Evolutionary conservation across 805 yeast species (phyloP).

Genomic region (Ogataea henricii): DNA sequence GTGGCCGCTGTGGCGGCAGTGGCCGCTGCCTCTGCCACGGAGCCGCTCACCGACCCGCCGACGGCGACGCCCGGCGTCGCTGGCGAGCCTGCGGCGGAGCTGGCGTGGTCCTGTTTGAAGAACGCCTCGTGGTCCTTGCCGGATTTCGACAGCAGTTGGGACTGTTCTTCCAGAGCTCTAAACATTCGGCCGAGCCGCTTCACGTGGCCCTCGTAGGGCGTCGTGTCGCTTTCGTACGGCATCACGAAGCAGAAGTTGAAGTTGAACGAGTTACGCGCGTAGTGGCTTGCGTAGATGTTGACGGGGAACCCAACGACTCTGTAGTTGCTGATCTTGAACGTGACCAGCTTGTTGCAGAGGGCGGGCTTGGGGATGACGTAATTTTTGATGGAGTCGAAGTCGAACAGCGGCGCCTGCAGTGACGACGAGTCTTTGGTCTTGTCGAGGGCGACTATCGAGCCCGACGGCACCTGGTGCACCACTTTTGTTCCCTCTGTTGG

Average conservation of each 20-base stretch:
- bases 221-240: constrained; percentile 74
- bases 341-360: constrained; percentile 77
- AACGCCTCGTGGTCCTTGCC: constrained; percentile 46
- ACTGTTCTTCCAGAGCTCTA: constrained; percentile 87
- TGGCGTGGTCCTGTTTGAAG: constrained; percentile 33
- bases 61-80: no score
- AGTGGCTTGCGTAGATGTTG: constrained; percentile 67
- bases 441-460: constrained; percentile 51
- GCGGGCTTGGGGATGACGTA: constrained; percentile 93
- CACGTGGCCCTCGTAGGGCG: constrained; percentile 85
- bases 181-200: constrained; percentile 86
- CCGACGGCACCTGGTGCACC: constrained; percentile 85
- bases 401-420: constrained; percentile 50
- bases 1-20: constrained; percentile 18
- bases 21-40: no score
- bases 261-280: constrained; percentile 88
- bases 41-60: no score
- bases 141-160: constrained; percentile 64
- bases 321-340: constrained; percentile 69
- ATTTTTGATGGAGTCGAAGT: constrained; percentile 84
- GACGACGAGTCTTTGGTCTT: constrained; percentile 38
- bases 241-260: constrained; percentile 94
- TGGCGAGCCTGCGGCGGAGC: constrained; percentile 12
- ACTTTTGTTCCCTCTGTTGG: constrained; percentile 96
- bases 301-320: constrained; percentile 89